Evolutionary conservation across 345 rosid species (phyloP).

Genomic region (Salix viminalis): DNA sequence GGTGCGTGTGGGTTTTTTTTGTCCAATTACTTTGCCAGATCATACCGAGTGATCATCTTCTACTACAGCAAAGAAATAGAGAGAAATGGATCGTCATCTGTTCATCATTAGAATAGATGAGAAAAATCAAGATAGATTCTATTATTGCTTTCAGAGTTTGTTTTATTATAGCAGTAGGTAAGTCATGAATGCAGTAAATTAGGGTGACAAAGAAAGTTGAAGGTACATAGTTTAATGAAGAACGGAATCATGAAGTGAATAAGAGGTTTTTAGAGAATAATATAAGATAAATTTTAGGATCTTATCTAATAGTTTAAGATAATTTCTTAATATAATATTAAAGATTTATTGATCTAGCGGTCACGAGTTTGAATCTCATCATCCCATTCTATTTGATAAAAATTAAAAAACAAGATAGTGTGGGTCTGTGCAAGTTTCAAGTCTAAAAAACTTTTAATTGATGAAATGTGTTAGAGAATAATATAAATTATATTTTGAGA

Average conservation of each 20-base stretch:
- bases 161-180: background rate
- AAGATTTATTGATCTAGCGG: fast-evolving
- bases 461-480: fast-evolving
- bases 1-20: slow-evolving; percentile 20
- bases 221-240: background rate
- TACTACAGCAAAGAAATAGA: slow-evolving; percentile 16
- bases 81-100: background rate
- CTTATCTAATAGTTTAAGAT: fast-evolving
- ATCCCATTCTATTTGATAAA: too few species aligned
- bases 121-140: background rate
- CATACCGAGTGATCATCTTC: background rate
- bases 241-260: background rate
- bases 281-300: too few species aligned
- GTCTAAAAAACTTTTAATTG: fast-evolving
- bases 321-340: fast-evolving
- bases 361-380: too few species aligned
- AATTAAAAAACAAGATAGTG: too few species aligned
- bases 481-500: too few species aligned
- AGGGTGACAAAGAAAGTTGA: background rate
- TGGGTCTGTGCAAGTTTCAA: fast-evolving
- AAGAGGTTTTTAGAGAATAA: too few species aligned
- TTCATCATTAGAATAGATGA: background rate
- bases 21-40: slow-evolving; percentile 18
- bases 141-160: background rate
- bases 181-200: background rate